Conservation (phyloP, 2,329 filamentous ascomycete genomes). For the Cytospora mali region DNA sequence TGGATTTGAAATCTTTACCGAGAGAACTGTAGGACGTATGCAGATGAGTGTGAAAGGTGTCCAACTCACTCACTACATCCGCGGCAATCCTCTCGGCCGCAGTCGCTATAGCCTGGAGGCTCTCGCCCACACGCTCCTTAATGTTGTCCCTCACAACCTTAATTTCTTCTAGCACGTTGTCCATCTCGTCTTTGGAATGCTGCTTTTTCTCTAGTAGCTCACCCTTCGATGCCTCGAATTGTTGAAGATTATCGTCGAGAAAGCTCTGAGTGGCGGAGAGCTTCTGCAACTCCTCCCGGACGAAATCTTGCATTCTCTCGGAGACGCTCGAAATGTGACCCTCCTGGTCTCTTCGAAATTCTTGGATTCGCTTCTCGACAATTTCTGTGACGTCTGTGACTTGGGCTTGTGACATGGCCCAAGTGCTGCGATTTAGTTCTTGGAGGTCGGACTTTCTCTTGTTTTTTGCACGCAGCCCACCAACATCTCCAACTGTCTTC, state of each 20-base stretch:
- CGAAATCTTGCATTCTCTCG: slow-evolving; percentile 73
- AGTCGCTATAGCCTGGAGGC: slow-evolving; percentile 77
- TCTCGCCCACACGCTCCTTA: slow-evolving; percentile 82
- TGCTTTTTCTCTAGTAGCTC: slow-evolving; percentile 70
- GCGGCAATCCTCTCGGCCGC: slow-evolving; percentile 88
- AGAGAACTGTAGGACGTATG: slow-evolving; percentile 82
- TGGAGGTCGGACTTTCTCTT: slow-evolving; percentile 84
- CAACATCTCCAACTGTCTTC: slow-evolving; percentile 77
- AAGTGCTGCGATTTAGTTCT: slow-evolving; percentile 73
- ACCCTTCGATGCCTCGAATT: slow-evolving; percentile 68
- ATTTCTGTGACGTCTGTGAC: slow-evolving; percentile 76
- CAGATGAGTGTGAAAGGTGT: slow-evolving; percentile 78
- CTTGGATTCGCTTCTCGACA: slow-evolving; percentile 74
- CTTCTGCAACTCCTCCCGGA: slow-evolving; percentile 72
- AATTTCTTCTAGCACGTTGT: slow-evolving; percentile 88
- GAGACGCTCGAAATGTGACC: slow-evolving; percentile 70
- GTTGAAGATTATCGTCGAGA: slow-evolving; percentile 67
- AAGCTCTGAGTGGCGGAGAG: slow-evolving; percentile 71
- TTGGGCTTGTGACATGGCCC: slow-evolving; percentile 74
- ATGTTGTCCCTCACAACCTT: slow-evolving; percentile 86
- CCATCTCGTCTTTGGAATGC: slow-evolving; percentile 80
- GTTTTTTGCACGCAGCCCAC: slow-evolving; percentile 83
- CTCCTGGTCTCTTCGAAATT: slow-evolving; percentile 73
- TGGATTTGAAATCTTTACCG: slow-evolving; percentile 80
- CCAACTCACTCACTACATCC: slow-evolving; percentile 84